Evolutionary conservation across 805 yeast genomes (phyloP), one percentile per base, ranked within the genome.

Genomic region (Teunomyces panamensis): DNA sequence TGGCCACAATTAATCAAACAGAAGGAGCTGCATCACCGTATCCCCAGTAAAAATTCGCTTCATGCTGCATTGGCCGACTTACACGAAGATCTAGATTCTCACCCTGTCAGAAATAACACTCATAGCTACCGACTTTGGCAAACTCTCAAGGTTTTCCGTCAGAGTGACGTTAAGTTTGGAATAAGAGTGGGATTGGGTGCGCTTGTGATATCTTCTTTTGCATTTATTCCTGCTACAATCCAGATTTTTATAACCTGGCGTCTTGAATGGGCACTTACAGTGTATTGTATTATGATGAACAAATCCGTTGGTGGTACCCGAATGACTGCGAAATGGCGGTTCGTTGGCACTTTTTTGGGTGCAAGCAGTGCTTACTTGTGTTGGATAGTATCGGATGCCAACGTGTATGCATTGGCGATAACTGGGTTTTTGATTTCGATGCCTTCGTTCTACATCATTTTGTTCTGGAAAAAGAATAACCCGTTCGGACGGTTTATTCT

Each of bases 211-310:
- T 82, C 90, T 0, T 54, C 79, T 0, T 81, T 89, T 47, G 95
- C 95, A 2, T 87, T 81, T 56, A 58, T 79, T 26, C 83, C 84
- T 2, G 58, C 61, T 9, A 80, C 89, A 0, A 71, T 83, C 44
- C 69, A 71, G 4, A 51, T 60, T 1, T 89, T 87, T 56, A 75
- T 68, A 42, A 74, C 71, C 36, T 87, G 89, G 89, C 68, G 91
- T 53, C 85, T 86, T 11, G 96, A 88, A 61, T 88, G 96, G 96
- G 83, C 89, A 0, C 65, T 88, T 33, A 87, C 86, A n/a, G 83
- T 90, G 0, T 88, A 81, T 55, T 83, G 88, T 56, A 84, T 88
- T 47, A 86, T 88, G 71, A 87, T 88, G 92, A 86, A 85, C 56
- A 87, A 87, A 57, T 84, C 91, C 0, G 68, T 87, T 4, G 96